Evolutionary conservation across 441 rosid species (phyloP), one percentile per base, ranked within the genome.

Genomic region (Aquilaria agallochum): DNA sequence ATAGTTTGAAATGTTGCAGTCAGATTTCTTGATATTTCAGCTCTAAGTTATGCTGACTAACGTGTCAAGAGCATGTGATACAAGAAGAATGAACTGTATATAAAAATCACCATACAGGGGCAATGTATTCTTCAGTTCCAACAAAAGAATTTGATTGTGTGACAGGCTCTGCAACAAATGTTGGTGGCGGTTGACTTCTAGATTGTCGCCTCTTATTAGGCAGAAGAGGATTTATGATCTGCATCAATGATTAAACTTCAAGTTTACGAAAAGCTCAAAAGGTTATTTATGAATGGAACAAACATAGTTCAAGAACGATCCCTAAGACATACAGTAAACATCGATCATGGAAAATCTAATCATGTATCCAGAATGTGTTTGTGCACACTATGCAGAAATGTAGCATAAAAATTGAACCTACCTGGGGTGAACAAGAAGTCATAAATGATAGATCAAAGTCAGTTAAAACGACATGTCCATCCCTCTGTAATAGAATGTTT

Each of bases 71-170:
- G 42, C 42, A 36, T 36, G 27, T 20, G 42, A 36, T 36, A 36
- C 42, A 36, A 0, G 30, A 63, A 58, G 8, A 48, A 27, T 56
- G 63, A 49, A 32, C 54, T 60, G 14, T 11, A 45, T 52, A 36
- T 36, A 8, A 52, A 69, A 14, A 68, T 63, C 54, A 75, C 55
- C 82, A 33, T 91, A 95, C 99, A 30, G 99, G 99, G 50, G 99
- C 96, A 74, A 91, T 95, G 74, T 95, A 95, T 76, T 95, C 97
- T 82, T 95, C 97, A 31, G 97, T 95, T 72, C 99, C 99, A 53
- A 95, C 97, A 71, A 91, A 95, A 40, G 99, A 95, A 82, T 91
- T 95, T 36, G 97, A 91, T 71, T 74, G 85, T 31, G 88, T 5
- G 20, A 31, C 55, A 60, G 97, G 99, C 68, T 91, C 96, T 69